phyloP scores from a whole-genome alignment of 176 grass and related monocot genomes.

The Avena sativa region DNA sequence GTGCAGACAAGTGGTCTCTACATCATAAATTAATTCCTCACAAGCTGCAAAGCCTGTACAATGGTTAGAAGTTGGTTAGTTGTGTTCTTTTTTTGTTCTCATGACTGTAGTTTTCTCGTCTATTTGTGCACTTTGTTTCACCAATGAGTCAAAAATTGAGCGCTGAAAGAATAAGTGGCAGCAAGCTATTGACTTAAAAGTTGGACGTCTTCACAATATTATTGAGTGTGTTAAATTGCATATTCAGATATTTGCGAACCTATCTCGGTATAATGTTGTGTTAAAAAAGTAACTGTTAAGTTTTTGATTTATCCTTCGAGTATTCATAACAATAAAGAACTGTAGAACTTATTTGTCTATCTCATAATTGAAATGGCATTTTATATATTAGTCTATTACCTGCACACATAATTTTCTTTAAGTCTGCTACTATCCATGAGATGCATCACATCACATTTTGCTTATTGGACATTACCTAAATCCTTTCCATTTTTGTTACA shows the following conservation, averaged over 20 bases:
- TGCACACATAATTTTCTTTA: not conserved
- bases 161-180: conserved; percentile 90
- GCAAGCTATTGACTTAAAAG: conserved; percentile 86
- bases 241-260: conserved; percentile 62
- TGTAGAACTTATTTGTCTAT: conserved; percentile 23
- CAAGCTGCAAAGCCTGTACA: conserved; percentile 72
- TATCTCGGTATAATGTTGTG: conserved; percentile 10
- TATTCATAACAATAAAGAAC: not conserved
- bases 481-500: no score
- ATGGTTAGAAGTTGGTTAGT: conserved; percentile 85
- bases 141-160: conserved; percentile 92
- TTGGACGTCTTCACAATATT: conserved; percentile 85
- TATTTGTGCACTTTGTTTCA: conserved; percentile 23
- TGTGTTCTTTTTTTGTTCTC: conserved; percentile 31
- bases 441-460: not conserved
- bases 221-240: conserved; percentile 69
- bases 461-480: no score
- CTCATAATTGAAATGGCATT: not conserved
- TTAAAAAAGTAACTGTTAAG: not conserved
- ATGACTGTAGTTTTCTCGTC: not conserved
- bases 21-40: conserved; percentile 71
- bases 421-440: not conserved
- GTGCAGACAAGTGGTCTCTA: conserved; percentile 85
- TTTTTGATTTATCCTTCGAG: conserved; percentile 17
- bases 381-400: not conserved